Conservation (phyloP, 202 grass and related monocot species). For the Musa balbisiana region DNA sequence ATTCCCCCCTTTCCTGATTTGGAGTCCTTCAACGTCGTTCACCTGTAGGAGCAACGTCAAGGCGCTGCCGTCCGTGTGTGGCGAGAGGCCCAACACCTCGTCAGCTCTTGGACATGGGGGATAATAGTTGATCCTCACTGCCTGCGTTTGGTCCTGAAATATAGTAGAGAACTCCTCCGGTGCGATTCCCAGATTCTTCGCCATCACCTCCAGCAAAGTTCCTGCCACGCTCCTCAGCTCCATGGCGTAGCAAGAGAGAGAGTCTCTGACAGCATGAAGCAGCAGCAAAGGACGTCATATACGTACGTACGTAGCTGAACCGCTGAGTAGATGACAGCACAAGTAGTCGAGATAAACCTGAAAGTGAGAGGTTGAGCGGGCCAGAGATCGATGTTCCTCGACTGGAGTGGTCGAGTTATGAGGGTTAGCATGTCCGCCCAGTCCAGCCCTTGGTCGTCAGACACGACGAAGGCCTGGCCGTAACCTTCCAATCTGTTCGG, state of each 20-base stretch:
- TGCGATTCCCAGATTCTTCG: neutral
- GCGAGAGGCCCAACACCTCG: neutral
- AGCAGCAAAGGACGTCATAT: neutral
- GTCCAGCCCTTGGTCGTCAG: slow-evolving; percentile 59
- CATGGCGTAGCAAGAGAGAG: neutral
- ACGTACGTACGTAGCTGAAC: neutral
- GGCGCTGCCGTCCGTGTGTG: neutral
- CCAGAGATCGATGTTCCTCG: slow-evolving; percentile 40
- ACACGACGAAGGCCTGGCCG: slow-evolving; percentile 51
- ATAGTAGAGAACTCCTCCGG: neutral
- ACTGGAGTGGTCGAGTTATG: neutral
- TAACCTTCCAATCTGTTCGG: slow-evolving; percentile 45
- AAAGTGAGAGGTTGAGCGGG: slow-evolving; percentile 33
- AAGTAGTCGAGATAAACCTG: slow-evolving; percentile 40
- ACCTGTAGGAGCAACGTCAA: neutral
- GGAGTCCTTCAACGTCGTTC: neutral
- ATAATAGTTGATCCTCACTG: neutral
- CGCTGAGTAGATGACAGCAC: neutral
- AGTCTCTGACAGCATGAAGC: neutral
- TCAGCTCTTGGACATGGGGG: neutral
- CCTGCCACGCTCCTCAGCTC: no score
- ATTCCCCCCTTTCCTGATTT: neutral
- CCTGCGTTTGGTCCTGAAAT: neutral
- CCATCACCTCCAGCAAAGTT: neutral
- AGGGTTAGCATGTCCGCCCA: slow-evolving; percentile 58